These are phyloP conservation scores for Trichoderma harzianum DNA, from an alignment of 2,329 filamentous ascomycete species.

Conservation along the genomic window DNA sequence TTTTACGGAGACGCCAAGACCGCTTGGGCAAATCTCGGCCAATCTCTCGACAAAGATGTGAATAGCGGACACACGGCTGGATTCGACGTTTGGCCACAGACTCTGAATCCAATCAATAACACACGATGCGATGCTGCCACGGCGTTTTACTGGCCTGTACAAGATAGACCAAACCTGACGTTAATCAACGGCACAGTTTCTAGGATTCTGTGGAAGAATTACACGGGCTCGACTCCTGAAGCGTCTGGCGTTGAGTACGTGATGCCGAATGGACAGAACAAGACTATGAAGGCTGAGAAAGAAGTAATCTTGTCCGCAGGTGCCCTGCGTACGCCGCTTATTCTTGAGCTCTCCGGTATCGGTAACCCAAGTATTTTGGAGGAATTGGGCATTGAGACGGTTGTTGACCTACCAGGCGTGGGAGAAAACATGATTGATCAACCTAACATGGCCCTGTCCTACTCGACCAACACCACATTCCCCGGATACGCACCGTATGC, in stretches of 20 bases:
- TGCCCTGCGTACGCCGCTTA: conserved; percentile 20
- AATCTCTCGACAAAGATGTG: conserved; percentile 35
- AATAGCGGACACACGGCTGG: conserved; percentile 40
- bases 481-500: conserved; percentile 31
- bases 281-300: conserved; percentile 41
- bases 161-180: conserved; percentile 36
- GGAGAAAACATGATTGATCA: conserved; percentile 47
- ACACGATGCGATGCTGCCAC: conserved; percentile 40
- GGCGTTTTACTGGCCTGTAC: conserved; percentile 41
- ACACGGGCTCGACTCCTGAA: conserved; percentile 1
- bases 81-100: conserved; percentile 38
- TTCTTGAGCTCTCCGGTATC: conserved; percentile 35
- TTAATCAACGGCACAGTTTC: conserved; percentile 38
- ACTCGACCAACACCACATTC: conserved; percentile 23
- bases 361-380: conserved; percentile 30
- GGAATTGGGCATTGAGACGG: conserved; percentile 31
- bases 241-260: conserved; percentile 38
- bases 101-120: conserved; percentile 36
- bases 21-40: conserved; percentile 33
- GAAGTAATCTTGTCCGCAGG: conserved; percentile 22
- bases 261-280: conserved; percentile 30
- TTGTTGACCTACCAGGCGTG: conserved; percentile 36
- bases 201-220: conserved; percentile 29
- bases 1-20: conserved; percentile 29
- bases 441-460: conserved; percentile 32